Conservation (phyloP, 345 rosid species). For the Kernera saxatilis region DNA sequence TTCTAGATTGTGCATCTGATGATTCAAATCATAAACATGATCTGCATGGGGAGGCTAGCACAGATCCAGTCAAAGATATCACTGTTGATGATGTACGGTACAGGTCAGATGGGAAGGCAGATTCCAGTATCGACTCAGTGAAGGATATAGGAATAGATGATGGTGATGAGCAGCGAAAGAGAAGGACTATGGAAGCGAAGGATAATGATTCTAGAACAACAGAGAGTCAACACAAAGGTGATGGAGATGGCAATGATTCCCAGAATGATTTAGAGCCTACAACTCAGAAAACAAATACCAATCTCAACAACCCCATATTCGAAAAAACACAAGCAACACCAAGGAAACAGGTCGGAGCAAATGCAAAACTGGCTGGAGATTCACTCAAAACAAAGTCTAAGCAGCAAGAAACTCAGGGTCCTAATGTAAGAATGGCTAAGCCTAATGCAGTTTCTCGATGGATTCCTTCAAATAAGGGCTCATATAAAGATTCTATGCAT, state of each 20-base stretch:
- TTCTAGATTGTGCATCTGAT: constrained; percentile 70
- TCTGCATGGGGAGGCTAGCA: constrained; percentile 38
- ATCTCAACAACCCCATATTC: constrained; percentile 38
- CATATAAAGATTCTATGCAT: constrained; percentile 70
- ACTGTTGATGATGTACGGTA: constrained; percentile 90
- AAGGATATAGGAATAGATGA: constrained; percentile 88
- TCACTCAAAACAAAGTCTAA: constrained; percentile 55
- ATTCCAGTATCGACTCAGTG: constrained; percentile 48
- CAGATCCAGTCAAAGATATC: constrained; percentile 83
- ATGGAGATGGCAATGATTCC: constrained; percentile 30
- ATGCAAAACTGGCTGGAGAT: constrained; percentile 50
- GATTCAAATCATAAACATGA: constrained; percentile 52
- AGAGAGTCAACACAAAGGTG: constrained; percentile 42
- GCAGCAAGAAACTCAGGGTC: constrained; percentile 51
- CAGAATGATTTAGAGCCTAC: constrained; percentile 40
- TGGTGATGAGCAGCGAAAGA: constrained; percentile 39
- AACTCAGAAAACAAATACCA: constrained; percentile 30
- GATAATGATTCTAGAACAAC: constrained; percentile 34
- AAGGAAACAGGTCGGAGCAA: constrained; percentile 43
- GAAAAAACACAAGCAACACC: constrained; percentile 53
- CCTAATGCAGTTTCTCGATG: constrained; percentile 70
- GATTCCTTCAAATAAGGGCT: constrained; percentile 87
- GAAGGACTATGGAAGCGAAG: constrained; percentile 35
- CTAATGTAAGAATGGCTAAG: constrained; percentile 62
- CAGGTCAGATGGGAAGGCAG: constrained; percentile 45